Evolutionary conservation across 441 rosid species (phyloP), one percentile per base, ranked within the genome.

Genomic region (Viola pubescens): DNA sequence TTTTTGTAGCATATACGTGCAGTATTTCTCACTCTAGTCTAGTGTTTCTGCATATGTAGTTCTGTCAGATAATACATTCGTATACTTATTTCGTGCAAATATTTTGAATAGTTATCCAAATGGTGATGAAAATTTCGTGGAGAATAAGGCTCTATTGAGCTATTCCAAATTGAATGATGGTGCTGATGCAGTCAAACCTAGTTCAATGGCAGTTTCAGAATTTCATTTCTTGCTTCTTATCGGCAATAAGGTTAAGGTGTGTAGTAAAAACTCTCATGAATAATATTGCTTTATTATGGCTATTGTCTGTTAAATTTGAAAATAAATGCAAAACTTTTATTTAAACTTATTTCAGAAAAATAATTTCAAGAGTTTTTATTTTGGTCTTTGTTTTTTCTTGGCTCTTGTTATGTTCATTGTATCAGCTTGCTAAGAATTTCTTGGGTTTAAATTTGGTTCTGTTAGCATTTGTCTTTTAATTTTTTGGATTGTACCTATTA

Each of bases 101-200:
- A 63, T 63, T 11, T 60, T 50, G 47, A 65, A 50, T 73, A 94
- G 98, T 78, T 87, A 77, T 73, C 79, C 89, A 58, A 82, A 84
- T 70, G 97, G 98, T 54, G 98, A 94, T 79, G 91, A 88, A 68
- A 89, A 87, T 75, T 92, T 89, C 77, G 89, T 94, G 84, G 99
- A 94, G 81, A 91, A 85, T 80, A 94, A 94, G 81, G 99, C 97
- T 45, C 95, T 94, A 47, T 76, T 91, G 78, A 81, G 71, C 79
- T 91, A 94, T 61, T 66, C 83, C 66, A 94, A 91, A 75, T 63
- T 94, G 67, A 78, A 77, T 78, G 88, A 84, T 60, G 89, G 89
- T 73, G 65, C 77, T 13, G 96, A 85, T 76, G 77, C 70, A 59
- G 78, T 82, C 63, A 87, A 78, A 78, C 99, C 99, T 46, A 69